phyloP scores from a whole-genome alignment of 495 filamentous ascomycete species.

The Trichoderma parareesei region DNA sequence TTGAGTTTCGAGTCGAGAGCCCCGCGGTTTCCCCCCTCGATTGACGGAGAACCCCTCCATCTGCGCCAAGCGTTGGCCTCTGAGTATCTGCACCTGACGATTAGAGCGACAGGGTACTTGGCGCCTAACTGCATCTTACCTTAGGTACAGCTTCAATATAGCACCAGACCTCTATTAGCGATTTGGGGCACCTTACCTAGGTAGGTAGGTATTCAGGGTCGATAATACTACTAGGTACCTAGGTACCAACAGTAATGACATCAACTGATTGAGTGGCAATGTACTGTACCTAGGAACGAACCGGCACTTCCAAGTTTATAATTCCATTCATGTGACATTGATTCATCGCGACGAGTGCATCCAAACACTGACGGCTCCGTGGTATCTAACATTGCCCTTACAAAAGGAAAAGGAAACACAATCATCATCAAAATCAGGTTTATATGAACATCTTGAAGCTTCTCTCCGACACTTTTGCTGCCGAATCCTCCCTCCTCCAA shows the following conservation, averaged over 20 bases:
- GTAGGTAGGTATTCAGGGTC: too few relatives aligned
- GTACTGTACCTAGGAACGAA: too few relatives aligned
- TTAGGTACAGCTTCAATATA: too few relatives aligned
- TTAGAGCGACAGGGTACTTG: background rate
- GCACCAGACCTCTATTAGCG: background rate
- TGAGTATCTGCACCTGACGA: background rate
- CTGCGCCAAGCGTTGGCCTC: background rate
- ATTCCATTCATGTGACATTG: too few relatives aligned
- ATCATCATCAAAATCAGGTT: background rate
- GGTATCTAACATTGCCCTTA: background rate
- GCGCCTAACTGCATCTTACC: background rate
- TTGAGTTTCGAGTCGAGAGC: background rate
- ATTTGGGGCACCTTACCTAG: too few relatives aligned
- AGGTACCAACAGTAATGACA: too few relatives aligned
- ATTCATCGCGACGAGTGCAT: too few relatives aligned
- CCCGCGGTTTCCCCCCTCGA: background rate
- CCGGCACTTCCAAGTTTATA: too few relatives aligned
- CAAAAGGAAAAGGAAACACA: background rate
- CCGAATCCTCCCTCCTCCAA: constrained; percentile 5
- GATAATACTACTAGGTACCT: too few relatives aligned
- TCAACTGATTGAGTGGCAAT: too few relatives aligned
- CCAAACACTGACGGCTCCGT: too few relatives aligned
- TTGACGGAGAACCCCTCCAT: background rate
- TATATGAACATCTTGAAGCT: constrained; percentile 9
- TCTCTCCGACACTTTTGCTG: background rate